A percentile compares a stretch with the other conserved stretches of the same genome.
These are phyloP conservation scores for Trichothecium sympodiale DNA, from an alignment of 2,329 filamentous ascomycete species.

Conservation along the genomic window DNA sequence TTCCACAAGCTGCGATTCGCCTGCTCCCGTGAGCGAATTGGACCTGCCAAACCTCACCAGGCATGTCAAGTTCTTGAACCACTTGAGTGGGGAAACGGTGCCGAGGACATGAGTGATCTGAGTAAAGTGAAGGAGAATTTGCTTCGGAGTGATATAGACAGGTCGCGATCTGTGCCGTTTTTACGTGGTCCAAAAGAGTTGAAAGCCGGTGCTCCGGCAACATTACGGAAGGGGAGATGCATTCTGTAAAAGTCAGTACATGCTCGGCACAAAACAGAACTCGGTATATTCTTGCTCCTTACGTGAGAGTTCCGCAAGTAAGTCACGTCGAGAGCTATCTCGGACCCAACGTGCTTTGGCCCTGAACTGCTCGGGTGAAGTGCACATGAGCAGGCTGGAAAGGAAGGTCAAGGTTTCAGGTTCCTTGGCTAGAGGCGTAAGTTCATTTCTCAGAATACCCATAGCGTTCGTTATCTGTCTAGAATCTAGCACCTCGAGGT, in stretches of 20 bases:
- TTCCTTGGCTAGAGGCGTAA: slow-evolving; percentile 78
- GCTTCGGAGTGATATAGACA: slow-evolving; percentile 85
- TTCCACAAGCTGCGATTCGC: slow-evolving; percentile 72
- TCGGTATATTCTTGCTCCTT: slow-evolving; percentile 18
- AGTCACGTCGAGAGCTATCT: slow-evolving; percentile 58
- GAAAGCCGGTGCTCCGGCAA: slow-evolving; percentile 85
- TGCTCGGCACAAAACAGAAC: neutral
- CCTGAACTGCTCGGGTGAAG: slow-evolving; percentile 64
- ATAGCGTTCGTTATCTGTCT: slow-evolving; percentile 65
- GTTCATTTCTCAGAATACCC: slow-evolving; percentile 72
- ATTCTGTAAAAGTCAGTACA: slow-evolving; percentile 41
- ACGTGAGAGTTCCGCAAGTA: slow-evolving; percentile 81
- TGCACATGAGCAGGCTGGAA: slow-evolving; percentile 85
- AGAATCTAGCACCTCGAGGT: slow-evolving; percentile 75
- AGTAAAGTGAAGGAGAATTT: slow-evolving; percentile 71
- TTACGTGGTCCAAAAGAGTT: slow-evolving; percentile 70
- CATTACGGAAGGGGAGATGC: slow-evolving; percentile 93
- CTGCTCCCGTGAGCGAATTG: slow-evolving; percentile 82
- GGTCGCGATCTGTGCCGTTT: slow-evolving; percentile 67
- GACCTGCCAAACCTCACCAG: slow-evolving; percentile 83
- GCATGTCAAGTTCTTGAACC: slow-evolving; percentile 61
- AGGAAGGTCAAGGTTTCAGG: slow-evolving; percentile 67
- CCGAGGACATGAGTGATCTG: slow-evolving; percentile 75
- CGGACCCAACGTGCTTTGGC: slow-evolving; percentile 77
- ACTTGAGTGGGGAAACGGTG: slow-evolving; percentile 67